Conservation (phyloP, 805 yeast genomes). For the Candida alai region DNA sequence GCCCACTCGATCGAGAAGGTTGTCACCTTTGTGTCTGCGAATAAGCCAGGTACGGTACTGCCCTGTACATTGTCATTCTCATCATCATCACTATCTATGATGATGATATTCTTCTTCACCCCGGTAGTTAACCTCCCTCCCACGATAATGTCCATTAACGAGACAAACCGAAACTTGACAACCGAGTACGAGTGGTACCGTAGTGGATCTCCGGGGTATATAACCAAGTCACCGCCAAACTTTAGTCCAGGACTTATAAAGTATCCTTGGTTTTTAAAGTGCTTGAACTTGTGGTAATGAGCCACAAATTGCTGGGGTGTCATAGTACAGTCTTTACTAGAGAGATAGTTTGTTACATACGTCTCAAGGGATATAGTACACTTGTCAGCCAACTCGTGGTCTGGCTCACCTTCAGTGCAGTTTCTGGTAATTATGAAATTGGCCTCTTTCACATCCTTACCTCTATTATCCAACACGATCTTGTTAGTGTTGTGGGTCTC, state of each 20-base stretch:
- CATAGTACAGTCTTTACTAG: neutral
- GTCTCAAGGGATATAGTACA: slow-evolving; percentile 2
- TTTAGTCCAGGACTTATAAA: slow-evolving; percentile 79
- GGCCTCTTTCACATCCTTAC: neutral
- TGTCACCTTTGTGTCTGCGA: slow-evolving; percentile 24
- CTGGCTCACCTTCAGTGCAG: neutral
- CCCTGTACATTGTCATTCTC: slow-evolving; percentile 1
- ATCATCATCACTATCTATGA: slow-evolving; percentile 29
- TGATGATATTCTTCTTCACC: slow-evolving; percentile 80
- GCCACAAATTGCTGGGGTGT: slow-evolving; percentile 4
- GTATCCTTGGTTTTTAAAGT: slow-evolving; percentile 44
- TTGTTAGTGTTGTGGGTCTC: slow-evolving; percentile 9
- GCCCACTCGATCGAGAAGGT: slow-evolving; percentile 92
- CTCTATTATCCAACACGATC: neutral
- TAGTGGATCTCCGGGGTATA: slow-evolving; percentile 94
- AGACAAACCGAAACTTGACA: slow-evolving; percentile 47
- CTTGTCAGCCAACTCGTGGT: neutral
- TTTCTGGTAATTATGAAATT: slow-evolving; percentile 5
- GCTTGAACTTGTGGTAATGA: slow-evolving; percentile 25
- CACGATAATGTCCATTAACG: slow-evolving; percentile 57
- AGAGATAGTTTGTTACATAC: slow-evolving; percentile 5
- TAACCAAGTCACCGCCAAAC: slow-evolving; percentile 85
- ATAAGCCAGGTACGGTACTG: neutral
- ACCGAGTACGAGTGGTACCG: slow-evolving; percentile 85
- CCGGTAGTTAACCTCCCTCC: slow-evolving; percentile 93